Evolutionary conservation across 2,329 filamentous ascomycete species (phyloP).

Genomic region (Ophiostoma pallidulum): DNA sequence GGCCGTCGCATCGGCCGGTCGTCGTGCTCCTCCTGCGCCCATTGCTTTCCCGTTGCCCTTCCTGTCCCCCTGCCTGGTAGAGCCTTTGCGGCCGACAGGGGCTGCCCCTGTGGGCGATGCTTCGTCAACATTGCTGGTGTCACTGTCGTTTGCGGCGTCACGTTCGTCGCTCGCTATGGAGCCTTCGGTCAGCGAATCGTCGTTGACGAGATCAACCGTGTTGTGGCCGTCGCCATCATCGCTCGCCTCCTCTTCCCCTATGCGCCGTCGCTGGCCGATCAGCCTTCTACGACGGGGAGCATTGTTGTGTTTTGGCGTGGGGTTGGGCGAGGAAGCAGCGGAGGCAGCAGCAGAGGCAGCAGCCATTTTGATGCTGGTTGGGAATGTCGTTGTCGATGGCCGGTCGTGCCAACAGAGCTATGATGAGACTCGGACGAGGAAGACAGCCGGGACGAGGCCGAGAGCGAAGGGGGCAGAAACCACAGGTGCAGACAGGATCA

Average conservation of each 20-base stretch:
- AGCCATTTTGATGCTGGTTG: slow-evolving; percentile 10
- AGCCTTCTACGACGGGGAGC: slow-evolving; percentile 51
- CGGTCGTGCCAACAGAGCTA: neutral
- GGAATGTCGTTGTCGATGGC: neutral
- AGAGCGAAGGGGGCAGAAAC: neutral
- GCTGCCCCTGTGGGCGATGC: slow-evolving; percentile 42
- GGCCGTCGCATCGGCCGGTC: slow-evolving; percentile 17
- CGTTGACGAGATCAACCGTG: slow-evolving; percentile 45
- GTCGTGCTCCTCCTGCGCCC: slow-evolving; percentile 23
- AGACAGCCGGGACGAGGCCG: neutral
- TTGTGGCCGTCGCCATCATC: slow-evolving; percentile 52
- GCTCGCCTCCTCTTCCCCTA: slow-evolving; percentile 58
- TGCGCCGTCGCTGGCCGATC: slow-evolving; percentile 57
- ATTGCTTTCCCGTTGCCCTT: slow-evolving; percentile 20
- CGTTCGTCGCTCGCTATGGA: slow-evolving; percentile 54
- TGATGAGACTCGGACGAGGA: neutral
- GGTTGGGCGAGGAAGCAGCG: slow-evolving; percentile 4
- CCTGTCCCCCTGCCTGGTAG: slow-evolving; percentile 27
- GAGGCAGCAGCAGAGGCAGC: slow-evolving; percentile 7
- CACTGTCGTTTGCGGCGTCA: slow-evolving; percentile 50
- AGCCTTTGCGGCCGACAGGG: slow-evolving; percentile 23
- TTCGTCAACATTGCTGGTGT: slow-evolving; percentile 54
- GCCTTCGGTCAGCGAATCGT: slow-evolving; percentile 57
- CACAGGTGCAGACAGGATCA: neutral
- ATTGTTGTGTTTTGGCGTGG: slow-evolving; percentile 8